These are phyloP conservation scores for Coemansia biformis DNA, from an alignment of 192 early-diverging fungal species.

Conservation along the genomic window DNA sequence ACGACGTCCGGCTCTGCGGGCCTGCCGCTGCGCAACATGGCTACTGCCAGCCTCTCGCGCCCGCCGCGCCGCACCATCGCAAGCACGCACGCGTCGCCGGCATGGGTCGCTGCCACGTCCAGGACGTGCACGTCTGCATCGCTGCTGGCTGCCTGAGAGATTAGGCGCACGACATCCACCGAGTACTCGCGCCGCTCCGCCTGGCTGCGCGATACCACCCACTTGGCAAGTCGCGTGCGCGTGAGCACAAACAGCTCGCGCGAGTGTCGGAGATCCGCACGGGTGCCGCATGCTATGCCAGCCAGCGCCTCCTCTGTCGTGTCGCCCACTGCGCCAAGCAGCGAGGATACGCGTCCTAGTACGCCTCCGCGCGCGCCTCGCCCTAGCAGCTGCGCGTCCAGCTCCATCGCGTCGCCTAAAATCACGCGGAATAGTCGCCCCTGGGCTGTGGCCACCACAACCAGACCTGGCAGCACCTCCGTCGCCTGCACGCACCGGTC, in stretches of 20 bases:
- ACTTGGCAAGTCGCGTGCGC: conserved; percentile 30
- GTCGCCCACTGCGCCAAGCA: conserved; percentile 35
- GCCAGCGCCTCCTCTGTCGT: conserved; percentile 19
- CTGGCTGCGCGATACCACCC: conserved; percentile 39
- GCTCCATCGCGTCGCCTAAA: conserved; percentile 9
- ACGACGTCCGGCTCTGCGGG: too few relatives aligned
- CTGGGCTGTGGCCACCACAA: conserved; percentile 25
- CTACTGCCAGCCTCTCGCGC: conserved; percentile 9
- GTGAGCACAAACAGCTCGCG: conserved; percentile 42
- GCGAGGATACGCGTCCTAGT: conserved; percentile 38
- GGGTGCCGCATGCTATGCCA: conserved; percentile 16
- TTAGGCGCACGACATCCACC: conserved; percentile 6
- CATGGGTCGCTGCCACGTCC: conserved; percentile 23
- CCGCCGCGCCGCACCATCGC: conserved; percentile 1
- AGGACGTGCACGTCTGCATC: conserved; percentile 11
- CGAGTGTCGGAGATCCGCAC: too few relatives aligned
- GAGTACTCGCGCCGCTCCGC: conserved; percentile 19
- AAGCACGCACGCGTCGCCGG: conserved; percentile 27
- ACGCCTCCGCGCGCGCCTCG: conserved; percentile 15
- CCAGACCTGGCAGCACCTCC: conserved; percentile 16
- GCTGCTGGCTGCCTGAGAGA: conserved; percentile 5
- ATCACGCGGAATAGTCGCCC: conserved; percentile 30
- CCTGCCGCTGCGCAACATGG: conserved; percentile 10
- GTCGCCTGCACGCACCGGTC: conserved; percentile 20
- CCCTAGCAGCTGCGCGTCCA: conserved; percentile 16